phyloP scores from a whole-genome alignment of 768 basidiomycete genomes.

The Suillus sp. region DNA sequence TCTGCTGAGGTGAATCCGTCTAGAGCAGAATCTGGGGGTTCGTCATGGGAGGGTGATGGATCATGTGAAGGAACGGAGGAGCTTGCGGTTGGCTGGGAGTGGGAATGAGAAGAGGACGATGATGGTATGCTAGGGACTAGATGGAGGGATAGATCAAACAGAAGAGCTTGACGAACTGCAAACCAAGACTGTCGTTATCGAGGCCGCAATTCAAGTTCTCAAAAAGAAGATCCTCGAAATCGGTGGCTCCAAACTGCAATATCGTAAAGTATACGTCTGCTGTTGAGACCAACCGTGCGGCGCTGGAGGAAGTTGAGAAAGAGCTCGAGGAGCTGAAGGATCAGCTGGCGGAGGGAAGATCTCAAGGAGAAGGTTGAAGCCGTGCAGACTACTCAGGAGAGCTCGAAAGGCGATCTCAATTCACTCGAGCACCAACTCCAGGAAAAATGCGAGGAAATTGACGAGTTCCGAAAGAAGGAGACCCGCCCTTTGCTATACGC shows the following conservation, averaged over 20 bases:
- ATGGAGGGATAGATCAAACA: constrained; percentile 26
- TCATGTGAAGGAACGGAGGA: not conserved
- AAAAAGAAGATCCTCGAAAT: constrained; percentile 93
- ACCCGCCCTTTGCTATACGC: not conserved
- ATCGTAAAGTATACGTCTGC: constrained; percentile 60
- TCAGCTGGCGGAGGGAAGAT: constrained; percentile 57
- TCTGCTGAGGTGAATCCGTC: constrained; percentile 34
- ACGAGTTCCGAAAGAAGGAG: constrained; percentile 84
- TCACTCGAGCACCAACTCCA: constrained; percentile 75
- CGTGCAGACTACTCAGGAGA: constrained; percentile 75
- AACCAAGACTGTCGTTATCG: constrained; percentile 65
- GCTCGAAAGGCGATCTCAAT: constrained; percentile 81
- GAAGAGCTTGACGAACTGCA: constrained; percentile 70
- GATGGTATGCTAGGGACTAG: constrained; percentile 20
- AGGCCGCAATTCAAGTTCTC: constrained; percentile 78
- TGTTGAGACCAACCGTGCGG: constrained; percentile 54
- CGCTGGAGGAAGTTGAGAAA: constrained; percentile 60
- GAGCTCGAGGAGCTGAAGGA: constrained; percentile 66
- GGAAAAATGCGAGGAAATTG: constrained; percentile 71
- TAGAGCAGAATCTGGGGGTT: not conserved
- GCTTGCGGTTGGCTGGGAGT: constrained; percentile 3
- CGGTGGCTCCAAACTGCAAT: constrained; percentile 87
- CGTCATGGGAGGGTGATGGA: constrained; percentile 12
- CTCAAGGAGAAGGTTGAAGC: constrained; percentile 71
- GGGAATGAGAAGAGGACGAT: constrained; percentile 17